Conservation (phyloP, 371 early-diverging fungal species). For the Lichtheimia ramosa region DNA sequence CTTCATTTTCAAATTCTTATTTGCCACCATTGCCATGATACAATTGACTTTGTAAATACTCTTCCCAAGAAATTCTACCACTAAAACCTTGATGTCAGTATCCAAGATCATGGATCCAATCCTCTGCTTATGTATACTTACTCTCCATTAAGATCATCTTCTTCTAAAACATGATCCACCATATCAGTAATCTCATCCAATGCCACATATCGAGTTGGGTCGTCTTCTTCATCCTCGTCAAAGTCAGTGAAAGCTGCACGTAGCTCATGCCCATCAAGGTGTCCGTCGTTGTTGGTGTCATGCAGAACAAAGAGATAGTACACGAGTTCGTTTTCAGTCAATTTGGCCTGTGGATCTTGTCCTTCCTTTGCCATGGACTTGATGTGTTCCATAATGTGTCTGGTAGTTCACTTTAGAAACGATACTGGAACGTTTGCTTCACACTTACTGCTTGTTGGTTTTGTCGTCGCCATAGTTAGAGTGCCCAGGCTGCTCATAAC, state of each 20-base stretch:
- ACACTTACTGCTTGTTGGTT: constrained; percentile 27
- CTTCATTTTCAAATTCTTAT: neutral
- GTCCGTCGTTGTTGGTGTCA: constrained; percentile 65
- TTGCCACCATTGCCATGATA: constrained; percentile 45
- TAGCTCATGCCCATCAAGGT: constrained; percentile 74
- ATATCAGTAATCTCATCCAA: constrained; percentile 48
- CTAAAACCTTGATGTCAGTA: constrained; percentile 24
- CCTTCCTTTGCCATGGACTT: constrained; percentile 26
- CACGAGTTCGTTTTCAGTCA: constrained; percentile 49
- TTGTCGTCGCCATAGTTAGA: constrained; percentile 35
- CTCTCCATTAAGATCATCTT: constrained; percentile 67
- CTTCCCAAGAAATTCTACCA: constrained; percentile 74
- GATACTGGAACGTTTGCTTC: neutral
- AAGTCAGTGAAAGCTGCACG: constrained; percentile 56
- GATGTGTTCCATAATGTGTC: constrained; percentile 40
- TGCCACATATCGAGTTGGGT: constrained; percentile 19
- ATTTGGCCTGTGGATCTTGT: constrained; percentile 7
- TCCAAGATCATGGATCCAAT: constrained; percentile 1
- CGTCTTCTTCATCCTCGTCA: constrained; percentile 35
- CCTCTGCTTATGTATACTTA: constrained; percentile 31
- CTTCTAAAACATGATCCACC: constrained; percentile 67
- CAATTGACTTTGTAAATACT: constrained; percentile 67
- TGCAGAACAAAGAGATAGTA: constrained; percentile 63
- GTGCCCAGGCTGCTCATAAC: constrained; percentile 22
- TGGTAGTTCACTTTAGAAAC: constrained; percentile 1